Evolutionary conservation across 2,329 filamentous ascomycete genomes (phyloP).

Genomic region (Ascochyta koolunga): DNA sequence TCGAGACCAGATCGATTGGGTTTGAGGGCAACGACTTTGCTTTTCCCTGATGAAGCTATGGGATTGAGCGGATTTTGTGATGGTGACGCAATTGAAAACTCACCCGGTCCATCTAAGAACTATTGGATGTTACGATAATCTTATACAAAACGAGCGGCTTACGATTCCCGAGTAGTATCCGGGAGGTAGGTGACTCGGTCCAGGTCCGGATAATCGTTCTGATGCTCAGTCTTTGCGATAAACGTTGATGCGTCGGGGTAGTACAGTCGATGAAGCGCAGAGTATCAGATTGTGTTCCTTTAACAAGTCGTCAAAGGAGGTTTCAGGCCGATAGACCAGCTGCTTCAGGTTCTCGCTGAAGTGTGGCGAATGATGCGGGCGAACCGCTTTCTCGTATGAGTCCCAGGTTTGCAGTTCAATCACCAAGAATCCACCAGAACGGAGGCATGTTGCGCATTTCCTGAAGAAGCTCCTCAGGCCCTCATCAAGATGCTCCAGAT

Average conservation of each 20-base stretch:
- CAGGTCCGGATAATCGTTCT: not conserved
- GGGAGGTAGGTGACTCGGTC: not conserved
- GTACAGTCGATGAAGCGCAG: slow-evolving; percentile 35
- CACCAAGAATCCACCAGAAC: slow-evolving; percentile 37
- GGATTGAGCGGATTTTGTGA: not conserved
- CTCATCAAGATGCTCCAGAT: slow-evolving; percentile 44
- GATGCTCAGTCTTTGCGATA: slow-evolving; percentile 37
- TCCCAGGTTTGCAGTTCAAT: slow-evolving; percentile 47
- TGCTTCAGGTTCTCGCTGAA: slow-evolving; percentile 33
- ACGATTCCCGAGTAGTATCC: not conserved
- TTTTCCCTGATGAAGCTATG: not conserved
- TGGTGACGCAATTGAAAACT: not conserved
- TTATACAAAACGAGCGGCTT: not conserved
- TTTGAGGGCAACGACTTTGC: slow-evolving; percentile 4
- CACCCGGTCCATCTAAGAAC: not conserved
- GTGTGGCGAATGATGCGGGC: slow-evolving; percentile 41
- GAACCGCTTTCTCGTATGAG: slow-evolving; percentile 46
- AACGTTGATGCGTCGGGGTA: slow-evolving; percentile 43
- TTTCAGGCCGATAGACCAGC: slow-evolving; percentile 42
- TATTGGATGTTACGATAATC: not conserved
- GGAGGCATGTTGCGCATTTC: slow-evolving; percentile 40
- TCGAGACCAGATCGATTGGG: slow-evolving; percentile 6
- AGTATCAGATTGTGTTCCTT: slow-evolving; percentile 33
- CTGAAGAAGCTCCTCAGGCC: slow-evolving; percentile 42
- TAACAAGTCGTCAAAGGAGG: slow-evolving; percentile 40